Conservation (phyloP, 495 filamentous ascomycete species). For the Chaetomidium leptoderma region DNA sequence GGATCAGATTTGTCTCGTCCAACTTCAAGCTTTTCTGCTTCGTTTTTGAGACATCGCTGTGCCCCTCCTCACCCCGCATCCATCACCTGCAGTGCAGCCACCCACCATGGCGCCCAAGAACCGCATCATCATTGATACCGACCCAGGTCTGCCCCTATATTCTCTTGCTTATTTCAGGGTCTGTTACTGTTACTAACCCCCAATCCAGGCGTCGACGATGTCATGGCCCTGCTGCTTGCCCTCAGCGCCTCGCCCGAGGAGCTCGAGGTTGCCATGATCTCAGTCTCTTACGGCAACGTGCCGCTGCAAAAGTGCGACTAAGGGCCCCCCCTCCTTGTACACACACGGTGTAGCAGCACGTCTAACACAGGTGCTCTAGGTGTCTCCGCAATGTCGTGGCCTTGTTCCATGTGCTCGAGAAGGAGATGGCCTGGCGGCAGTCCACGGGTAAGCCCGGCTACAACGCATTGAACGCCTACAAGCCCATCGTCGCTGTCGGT, state of each 20-base stretch:
- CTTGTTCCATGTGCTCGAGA: constrained; percentile 88
- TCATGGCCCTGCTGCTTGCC: constrained; percentile 77
- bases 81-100: no score
- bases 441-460: constrained; percentile 65
- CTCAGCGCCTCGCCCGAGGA: constrained; percentile 79
- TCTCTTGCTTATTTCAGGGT: neutral
- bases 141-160: constrained; percentile 58
- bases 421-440: constrained; percentile 80
- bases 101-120: constrained; percentile 54
- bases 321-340: neutral
- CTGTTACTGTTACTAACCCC: constrained; percentile 11
- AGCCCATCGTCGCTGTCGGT: constrained; percentile 81
- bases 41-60: neutral
- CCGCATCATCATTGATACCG: constrained; percentile 90
- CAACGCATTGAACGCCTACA: constrained; percentile 58
- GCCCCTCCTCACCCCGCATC: constrained; percentile 31
- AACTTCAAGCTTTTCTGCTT: neutral
- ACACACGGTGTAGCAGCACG: neutral
- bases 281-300: constrained; percentile 89
- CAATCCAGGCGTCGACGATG: constrained; percentile 76
- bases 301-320: constrained; percentile 61
- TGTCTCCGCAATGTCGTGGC: constrained; percentile 87
- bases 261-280: constrained; percentile 82
- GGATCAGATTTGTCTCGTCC: no score
- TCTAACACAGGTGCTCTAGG: constrained; percentile 41